Base-by-base conservation (phyloP, 208 protist genomes). In the Leishmania major region DNA sequence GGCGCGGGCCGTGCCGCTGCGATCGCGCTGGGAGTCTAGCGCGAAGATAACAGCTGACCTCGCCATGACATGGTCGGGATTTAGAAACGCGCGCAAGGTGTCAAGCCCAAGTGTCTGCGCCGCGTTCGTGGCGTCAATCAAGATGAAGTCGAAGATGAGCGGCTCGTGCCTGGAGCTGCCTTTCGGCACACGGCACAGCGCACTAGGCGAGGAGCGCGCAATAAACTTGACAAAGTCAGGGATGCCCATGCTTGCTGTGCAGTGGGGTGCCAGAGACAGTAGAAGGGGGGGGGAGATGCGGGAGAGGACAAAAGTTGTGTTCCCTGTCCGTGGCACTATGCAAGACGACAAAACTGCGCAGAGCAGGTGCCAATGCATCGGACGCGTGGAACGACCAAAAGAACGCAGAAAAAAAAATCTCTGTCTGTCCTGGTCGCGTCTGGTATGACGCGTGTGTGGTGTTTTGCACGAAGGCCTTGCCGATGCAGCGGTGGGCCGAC, bases 201-300 rank as follows among this genome's bases (percentile, higher is more conserved):
- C 90, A 3, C 77, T 82, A 5, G 93, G 94, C 6, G 92, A 88
- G 17, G 84, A 87, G 69, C 93, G 89, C 25, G 90, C 87, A 19
- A 90, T 89, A 85, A 95, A 97, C 86, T 96, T 96, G 3, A 96
- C 82, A 47, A 97, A 92, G 73, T 97, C 94, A 25, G 94, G 94
- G 82, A 97, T 78, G 59, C 94, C 94, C 94, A 97, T 85, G 51
- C 3, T 80, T 60, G 28, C 72, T 60, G 25, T 8, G 28, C 25
- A 49, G 66, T 25, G 19, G 15, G 10, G 35, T 73, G 10, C 3
- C 19, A 31, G 35, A 43, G 28, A 73, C 35, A 13, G 43, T 35
- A 51, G 10, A 51, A 49, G 37, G 7, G 43, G 7, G 45, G 43
- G 45, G 45, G 45, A 17, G 45, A 17, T 1, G 37, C 69, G 7